Evolutionary conservation across 2,329 filamentous ascomycete species (phyloP), one percentile per base, ranked within the genome.

Genomic region (Fusarium graminum): DNA sequence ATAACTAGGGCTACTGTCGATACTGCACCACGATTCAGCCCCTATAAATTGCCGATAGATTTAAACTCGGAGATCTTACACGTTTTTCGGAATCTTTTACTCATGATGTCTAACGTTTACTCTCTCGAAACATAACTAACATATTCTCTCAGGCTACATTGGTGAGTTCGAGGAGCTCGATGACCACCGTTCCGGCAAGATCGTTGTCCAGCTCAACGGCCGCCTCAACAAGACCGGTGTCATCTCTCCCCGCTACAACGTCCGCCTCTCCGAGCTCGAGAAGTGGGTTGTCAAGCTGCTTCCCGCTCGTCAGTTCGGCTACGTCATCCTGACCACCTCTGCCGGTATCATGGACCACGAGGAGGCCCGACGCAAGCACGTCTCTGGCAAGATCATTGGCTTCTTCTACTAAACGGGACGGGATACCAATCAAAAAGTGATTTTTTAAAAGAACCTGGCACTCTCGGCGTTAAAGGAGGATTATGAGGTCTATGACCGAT

Each of bases 21-120:
- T 81, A 72, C 73, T 73, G 80, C 85, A 82, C 86, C 83, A 97
- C 93, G 92, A 91, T 90, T 87, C 90, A 89, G 93, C 94, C 93
- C 94, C 93, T 99, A 98, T 99, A 98, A 98, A 89, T 96, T 89
- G 89, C 93, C 94, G 95, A 96, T 92, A 99, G 83, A 99, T 95
- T 81, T 84, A 92, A 79, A 75, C 78, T 81, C 81, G 90, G 90
- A 88, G 90, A 91, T 94, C 93, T 97, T 97, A 97, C 93, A 97
- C 91, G 91, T 96, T 93, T 89, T 90, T 90, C 75, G 75, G 77
- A 92, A 84, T 84, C 81, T 83, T 71, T 68, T 78, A 61, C 72
- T 80, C 81, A 84, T 95, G 91, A 93, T 84, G 89, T 91, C 84
- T 86, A 87, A 92, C 90, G 90, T 97, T 97, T 97, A 96, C 89